These are phyloP conservation scores for Jamesozyma piceae DNA, from an alignment of 805 yeast species.

Conservation along the genomic window DNA sequence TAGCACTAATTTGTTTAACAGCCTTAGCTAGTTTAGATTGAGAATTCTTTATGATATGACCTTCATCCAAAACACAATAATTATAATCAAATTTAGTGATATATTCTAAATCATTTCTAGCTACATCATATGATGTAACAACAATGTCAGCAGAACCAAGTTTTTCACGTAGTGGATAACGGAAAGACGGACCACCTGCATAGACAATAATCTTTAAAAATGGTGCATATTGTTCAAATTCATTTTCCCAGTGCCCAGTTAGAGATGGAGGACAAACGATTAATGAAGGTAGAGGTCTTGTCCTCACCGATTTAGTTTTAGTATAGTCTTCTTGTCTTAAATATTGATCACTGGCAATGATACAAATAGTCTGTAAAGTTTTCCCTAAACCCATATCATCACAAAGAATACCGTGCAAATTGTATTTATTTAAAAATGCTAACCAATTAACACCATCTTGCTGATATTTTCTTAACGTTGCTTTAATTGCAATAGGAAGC, in stretches of 20 bases:
- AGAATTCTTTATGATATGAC: conserved; percentile 92
- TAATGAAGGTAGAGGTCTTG: conserved; percentile 69
- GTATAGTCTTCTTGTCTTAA: conserved; percentile 61
- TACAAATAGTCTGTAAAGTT: conserved; percentile 93
- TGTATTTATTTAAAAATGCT: conserved; percentile 88
- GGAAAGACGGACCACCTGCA: conserved; percentile 81
- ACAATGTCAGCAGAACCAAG: conserved; percentile 65
- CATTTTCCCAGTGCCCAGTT: conserved; percentile 99
- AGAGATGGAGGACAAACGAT: conserved; percentile 94
- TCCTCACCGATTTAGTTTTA: conserved; percentile 52
- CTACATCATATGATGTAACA: conserved; percentile 92
- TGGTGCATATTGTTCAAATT: conserved; percentile 81
- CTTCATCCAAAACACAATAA: conserved; percentile 94
- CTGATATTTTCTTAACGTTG: conserved; percentile 87
- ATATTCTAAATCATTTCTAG: conserved; percentile 76
- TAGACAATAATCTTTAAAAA: conserved; percentile 73
- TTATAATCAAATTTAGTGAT: conserved; percentile 61
- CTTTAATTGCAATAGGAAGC: conserved; percentile 84
- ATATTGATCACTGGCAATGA: conserved; percentile 92
- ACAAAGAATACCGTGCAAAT: conserved; percentile 92
- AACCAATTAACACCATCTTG: conserved; percentile 99
- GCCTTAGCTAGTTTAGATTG: conserved; percentile 80
- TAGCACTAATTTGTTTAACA: conserved; percentile 73
- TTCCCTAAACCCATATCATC: conserved; percentile 99
- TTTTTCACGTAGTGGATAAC: conserved; percentile 46